These are phyloP conservation scores for Rhodosporidiobolus odoratus DNA, from an alignment of 768 basidiomycete species.

Conservation along the genomic window DNA sequence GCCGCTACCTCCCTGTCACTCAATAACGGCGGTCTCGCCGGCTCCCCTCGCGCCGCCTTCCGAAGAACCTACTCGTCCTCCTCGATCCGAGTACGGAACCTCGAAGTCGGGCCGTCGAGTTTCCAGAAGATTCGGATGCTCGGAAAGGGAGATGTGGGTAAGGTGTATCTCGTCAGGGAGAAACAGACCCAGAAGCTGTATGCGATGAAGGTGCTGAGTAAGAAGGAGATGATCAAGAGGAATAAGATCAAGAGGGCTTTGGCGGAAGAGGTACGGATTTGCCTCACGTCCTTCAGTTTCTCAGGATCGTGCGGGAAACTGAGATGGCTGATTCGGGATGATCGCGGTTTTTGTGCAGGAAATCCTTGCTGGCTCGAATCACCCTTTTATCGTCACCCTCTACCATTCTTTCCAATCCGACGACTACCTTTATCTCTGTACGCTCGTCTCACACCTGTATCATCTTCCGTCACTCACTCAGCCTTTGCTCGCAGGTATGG, in stretches of 20 bases:
- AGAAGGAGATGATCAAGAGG: slow-evolving; percentile 99
- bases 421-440: slow-evolving; percentile 92
- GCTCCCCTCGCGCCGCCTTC: slow-evolving; percentile 53
- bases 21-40: slow-evolving; percentile 30
- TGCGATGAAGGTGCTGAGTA: slow-evolving; percentile 99
- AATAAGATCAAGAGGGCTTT: slow-evolving; percentile 99
- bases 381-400: slow-evolving; percentile 98
- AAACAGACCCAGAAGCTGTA: slow-evolving; percentile 94
- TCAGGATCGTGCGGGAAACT: no score
- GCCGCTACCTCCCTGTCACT: slow-evolving; percentile 5
- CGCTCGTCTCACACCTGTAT: slow-evolving; percentile 32
- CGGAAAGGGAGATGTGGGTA: slow-evolving; percentile 98
- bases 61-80: slow-evolving; percentile 94
- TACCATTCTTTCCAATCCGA: slow-evolving; percentile 99
- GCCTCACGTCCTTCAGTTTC: neutral
- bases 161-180: slow-evolving; percentile 95
- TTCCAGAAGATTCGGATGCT: slow-evolving; percentile 96
- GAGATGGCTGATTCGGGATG: neutral
- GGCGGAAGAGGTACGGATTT: slow-evolving; percentile 78
- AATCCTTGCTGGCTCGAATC: slow-evolving; percentile 95
- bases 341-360: slow-evolving; percentile 51
- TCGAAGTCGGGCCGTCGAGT: slow-evolving; percentile 87
- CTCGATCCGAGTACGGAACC: slow-evolving; percentile 77
- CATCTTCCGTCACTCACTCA: neutral
- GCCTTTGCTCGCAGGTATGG: slow-evolving; percentile 54